Conservation (phyloP, 2,329 filamentous ascomycete genomes). For the Tympanopsis confertula region DNA sequence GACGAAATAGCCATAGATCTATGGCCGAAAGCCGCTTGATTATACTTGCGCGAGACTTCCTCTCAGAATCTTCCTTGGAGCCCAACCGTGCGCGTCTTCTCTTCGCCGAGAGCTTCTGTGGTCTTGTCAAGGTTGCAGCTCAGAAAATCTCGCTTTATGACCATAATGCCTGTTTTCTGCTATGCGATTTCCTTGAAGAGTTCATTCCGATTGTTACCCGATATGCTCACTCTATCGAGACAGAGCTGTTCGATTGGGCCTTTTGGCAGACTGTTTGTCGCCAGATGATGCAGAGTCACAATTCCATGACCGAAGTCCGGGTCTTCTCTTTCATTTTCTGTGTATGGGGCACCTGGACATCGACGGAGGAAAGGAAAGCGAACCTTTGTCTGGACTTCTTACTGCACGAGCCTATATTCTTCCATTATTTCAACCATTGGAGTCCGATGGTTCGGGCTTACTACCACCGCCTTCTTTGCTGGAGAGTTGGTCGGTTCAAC, state of each 20-base stretch:
- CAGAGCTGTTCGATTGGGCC: conserved; percentile 38
- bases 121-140: conserved; percentile 48
- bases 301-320: conserved; percentile 61
- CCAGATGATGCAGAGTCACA: conserved; percentile 59
- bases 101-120: conserved; percentile 52
- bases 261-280: conserved; percentile 61
- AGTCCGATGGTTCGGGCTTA: conserved; percentile 70
- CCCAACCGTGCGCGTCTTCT: conserved; percentile 39
- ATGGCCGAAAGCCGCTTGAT: conserved; percentile 65
- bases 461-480: conserved; percentile 61
- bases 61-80: conserved; percentile 46
- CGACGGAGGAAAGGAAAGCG: conserved; percentile 42
- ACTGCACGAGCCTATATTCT: conserved; percentile 48
- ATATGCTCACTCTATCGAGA: conserved; percentile 36
- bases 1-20: conserved; percentile 45
- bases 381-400: conserved; percentile 52
- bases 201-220: conserved; percentile 50
- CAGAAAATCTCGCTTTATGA: conserved; percentile 56
- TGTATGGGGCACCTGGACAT: conserved; percentile 47
- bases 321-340: conserved; percentile 58
- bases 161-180: conserved; percentile 60
- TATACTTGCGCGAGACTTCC: conserved; percentile 57
- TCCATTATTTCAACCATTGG: conserved; percentile 63
- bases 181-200: conserved; percentile 65
- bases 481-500: conserved; percentile 55